phyloP scores from a whole-genome alignment of 1,284 basidiomycete species.

The Trametes pubescens region DNA sequence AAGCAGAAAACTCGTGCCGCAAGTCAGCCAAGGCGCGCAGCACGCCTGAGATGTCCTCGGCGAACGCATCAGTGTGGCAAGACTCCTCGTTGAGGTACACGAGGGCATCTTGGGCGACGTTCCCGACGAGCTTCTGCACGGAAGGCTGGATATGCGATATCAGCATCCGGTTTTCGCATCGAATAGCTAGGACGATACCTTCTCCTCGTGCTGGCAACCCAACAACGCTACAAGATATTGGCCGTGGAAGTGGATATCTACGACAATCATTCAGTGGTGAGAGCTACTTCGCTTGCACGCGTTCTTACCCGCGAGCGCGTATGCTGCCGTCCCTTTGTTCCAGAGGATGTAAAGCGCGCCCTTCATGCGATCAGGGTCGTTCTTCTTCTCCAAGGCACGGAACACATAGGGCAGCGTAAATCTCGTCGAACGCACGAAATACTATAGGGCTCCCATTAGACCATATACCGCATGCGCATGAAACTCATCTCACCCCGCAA shows the following conservation, averaged over 20 bases:
- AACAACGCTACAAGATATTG: slow-evolving; percentile 79
- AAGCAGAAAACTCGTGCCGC: slow-evolving; percentile 54
- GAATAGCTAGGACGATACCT: slow-evolving; percentile 54
- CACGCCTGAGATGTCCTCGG: slow-evolving; percentile 55
- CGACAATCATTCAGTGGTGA: not conserved
- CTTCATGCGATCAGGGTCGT: slow-evolving; percentile 95
- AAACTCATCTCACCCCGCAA: slow-evolving; percentile 59
- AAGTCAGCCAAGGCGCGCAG: slow-evolving; percentile 56
- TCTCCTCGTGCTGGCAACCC: slow-evolving; percentile 91
- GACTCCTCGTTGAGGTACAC: slow-evolving; percentile 68
- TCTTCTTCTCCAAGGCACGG: slow-evolving; percentile 76
- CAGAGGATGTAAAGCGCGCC: slow-evolving; percentile 91
- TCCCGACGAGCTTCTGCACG: slow-evolving; percentile 87
- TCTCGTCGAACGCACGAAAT: slow-evolving; percentile 85
- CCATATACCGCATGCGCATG: not conserved
- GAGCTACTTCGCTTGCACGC: not conserved
- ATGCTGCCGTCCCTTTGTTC: slow-evolving; percentile 79
- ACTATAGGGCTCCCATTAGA: slow-evolving; percentile 48
- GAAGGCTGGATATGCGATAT: slow-evolving; percentile 67
- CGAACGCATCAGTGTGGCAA: slow-evolving; percentile 66
- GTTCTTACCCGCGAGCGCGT: slow-evolving; percentile 66
- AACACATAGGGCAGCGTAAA: slow-evolving; percentile 79
- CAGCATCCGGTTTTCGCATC: not conserved
- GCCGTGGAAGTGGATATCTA: slow-evolving; percentile 75
- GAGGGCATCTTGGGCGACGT: slow-evolving; percentile 74